phyloP scores from a whole-genome alignment of 2,329 filamentous ascomycete genomes.

The Truncatella angustata region DNA sequence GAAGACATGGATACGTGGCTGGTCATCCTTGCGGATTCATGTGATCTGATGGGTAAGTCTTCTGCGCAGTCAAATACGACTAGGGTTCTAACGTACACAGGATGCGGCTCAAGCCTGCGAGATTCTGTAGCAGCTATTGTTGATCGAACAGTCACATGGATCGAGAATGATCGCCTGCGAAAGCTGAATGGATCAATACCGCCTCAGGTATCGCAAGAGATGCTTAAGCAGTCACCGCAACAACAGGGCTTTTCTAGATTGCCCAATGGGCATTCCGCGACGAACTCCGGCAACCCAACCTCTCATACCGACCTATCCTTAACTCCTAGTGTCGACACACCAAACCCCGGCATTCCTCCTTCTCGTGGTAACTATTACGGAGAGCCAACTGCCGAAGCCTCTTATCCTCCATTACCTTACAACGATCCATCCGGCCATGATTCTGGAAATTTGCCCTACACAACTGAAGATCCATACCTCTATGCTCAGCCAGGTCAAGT shows the following conservation, averaged over 20 bases:
- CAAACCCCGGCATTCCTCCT: constrained; percentile 21
- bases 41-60: constrained; percentile 62
- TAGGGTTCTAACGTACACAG: constrained; percentile 24
- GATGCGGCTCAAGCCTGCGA: constrained; percentile 41
- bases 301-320: constrained; percentile 18
- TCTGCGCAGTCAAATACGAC: background rate
- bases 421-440: constrained; percentile 20
- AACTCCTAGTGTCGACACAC: constrained; percentile 14
- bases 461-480: constrained; percentile 20
- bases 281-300: constrained; percentile 15
- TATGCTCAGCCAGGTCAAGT: constrained; percentile 26
- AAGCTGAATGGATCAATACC: constrained; percentile 24
- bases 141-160: constrained; percentile 50
- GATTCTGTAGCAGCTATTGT: constrained; percentile 47
- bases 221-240: constrained; percentile 28
- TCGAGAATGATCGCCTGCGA: constrained; percentile 47
- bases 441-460: constrained; percentile 23
- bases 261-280: constrained; percentile 14
- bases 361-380: constrained; percentile 24
- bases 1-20: constrained; percentile 70
- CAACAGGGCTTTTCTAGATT: constrained; percentile 25
- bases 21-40: constrained; percentile 64
- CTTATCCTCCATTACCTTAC: constrained; percentile 26
- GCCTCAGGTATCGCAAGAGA: constrained; percentile 23
- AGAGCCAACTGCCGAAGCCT: constrained; percentile 22